These are phyloP conservation scores for Daldinia sp. DNA, from an alignment of 2,329 filamentous ascomycete species.

Conservation along the genomic window DNA sequence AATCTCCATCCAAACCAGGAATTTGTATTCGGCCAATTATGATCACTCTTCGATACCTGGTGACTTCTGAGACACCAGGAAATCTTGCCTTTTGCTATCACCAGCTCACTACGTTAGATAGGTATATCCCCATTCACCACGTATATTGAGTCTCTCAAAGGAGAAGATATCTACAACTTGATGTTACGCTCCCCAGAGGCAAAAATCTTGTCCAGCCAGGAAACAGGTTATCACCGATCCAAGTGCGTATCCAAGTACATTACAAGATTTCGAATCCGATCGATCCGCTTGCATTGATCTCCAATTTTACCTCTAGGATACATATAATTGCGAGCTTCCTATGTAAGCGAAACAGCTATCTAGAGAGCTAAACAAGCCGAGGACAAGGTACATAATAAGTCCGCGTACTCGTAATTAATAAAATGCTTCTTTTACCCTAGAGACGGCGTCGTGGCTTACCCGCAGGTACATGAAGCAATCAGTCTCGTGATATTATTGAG, in stretches of 20 bases:
- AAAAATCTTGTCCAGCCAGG: background rate
- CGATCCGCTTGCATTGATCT: constrained; percentile 26
- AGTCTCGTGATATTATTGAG: constrained; percentile 2
- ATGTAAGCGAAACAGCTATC: background rate
- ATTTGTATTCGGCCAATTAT: constrained; percentile 33
- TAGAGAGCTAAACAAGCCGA: background rate
- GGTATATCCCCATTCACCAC: too few species aligned
- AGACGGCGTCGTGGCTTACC: background rate
- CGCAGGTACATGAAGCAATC: background rate
- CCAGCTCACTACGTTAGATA: background rate
- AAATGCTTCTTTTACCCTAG: background rate
- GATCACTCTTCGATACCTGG: constrained; percentile 9
- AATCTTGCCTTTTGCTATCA: background rate
- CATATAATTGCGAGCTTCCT: constrained; percentile 7
- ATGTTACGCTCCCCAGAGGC: too few species aligned
- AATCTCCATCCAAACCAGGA: constrained; percentile 30
- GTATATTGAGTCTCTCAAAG: background rate
- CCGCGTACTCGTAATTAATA: constrained; percentile 2
- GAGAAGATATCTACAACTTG: background rate
- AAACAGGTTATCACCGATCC: constrained; percentile 25
- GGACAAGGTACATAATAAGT: background rate
- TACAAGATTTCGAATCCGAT: constrained; percentile 28
- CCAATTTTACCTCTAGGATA: constrained; percentile 16
- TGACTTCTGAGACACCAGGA: constrained; percentile 19
- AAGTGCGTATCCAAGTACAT: constrained; percentile 17